These are phyloP conservation scores for Pseudogymnoascus sp. DNA, from an alignment of 2,329 filamentous ascomycete genomes.

Conservation along the genomic window DNA sequence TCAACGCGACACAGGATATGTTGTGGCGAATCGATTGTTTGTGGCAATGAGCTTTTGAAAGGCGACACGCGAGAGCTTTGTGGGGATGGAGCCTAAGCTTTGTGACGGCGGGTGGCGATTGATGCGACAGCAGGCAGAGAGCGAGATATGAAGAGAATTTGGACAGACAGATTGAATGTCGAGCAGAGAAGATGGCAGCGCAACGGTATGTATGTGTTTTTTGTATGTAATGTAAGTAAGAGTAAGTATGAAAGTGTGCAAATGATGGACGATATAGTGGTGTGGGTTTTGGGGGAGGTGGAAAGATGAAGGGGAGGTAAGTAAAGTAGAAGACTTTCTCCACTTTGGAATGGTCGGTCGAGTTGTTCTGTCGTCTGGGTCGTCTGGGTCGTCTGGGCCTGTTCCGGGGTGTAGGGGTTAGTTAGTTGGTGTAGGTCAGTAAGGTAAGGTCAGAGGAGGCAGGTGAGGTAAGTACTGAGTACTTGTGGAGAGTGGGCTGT, in stretches of 20 bases:
- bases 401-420: constrained; percentile 2
- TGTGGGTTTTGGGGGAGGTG: background rate
- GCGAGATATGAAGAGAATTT: background rate
- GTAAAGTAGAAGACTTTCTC: background rate
- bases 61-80: constrained; percentile 8
- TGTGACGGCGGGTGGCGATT: background rate
- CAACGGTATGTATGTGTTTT: background rate
- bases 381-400: background rate
- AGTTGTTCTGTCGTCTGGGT: background rate
- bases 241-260: background rate
- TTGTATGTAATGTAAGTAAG: background rate
- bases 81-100: constrained; percentile 6
- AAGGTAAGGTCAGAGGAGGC: background rate
- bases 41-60: background rate
- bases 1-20: background rate
- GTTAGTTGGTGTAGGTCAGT: background rate
- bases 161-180: background rate
- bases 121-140: background rate
- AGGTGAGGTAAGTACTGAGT: background rate
- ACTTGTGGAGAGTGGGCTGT: background rate
- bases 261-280: constrained; percentile 1
- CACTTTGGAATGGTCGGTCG: background rate
- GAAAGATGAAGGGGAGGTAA: constrained; percentile 1
- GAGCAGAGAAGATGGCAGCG: background rate
- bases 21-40: background rate